These are phyloP conservation scores for Tetrapisispora phaffii DNA, from an alignment of 805 yeast genomes.

Conservation along the genomic window DNA sequence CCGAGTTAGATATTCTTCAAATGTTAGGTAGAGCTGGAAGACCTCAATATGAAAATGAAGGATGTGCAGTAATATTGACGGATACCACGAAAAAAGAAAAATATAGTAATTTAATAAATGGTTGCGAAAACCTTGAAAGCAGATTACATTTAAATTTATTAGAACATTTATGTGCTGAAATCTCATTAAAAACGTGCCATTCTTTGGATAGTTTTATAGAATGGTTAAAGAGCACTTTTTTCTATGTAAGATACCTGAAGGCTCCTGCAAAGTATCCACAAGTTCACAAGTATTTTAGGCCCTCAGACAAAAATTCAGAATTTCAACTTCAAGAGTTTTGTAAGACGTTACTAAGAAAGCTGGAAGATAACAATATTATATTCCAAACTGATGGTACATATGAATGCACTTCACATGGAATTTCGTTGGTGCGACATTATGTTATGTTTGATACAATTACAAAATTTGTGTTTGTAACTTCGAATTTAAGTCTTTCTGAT, in stretches of 20 bases:
- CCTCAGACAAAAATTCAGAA: conserved; percentile 18
- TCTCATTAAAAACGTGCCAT: conserved; percentile 33
- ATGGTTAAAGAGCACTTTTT: conserved; percentile 43
- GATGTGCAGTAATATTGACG: conserved; percentile 42
- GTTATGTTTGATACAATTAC: conserved; percentile 37
- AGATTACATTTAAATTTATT: conserved; percentile 32
- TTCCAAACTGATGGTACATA: conserved; percentile 9
- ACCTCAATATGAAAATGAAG: conserved; percentile 45
- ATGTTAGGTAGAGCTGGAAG: conserved; percentile 63
- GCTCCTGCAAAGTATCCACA: conserved; percentile 34
- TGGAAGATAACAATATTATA: conserved; percentile 29
- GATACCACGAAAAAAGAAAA: conserved; percentile 24
- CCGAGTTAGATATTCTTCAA: conserved; percentile 46
- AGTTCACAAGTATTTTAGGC: conserved; percentile 17
- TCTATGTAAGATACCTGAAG: conserved; percentile 35
- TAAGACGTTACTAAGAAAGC: conserved; percentile 26
- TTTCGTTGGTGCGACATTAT: conserved; percentile 42
- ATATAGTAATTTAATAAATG: conserved; percentile 36
- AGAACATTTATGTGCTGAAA: conserved; percentile 38
- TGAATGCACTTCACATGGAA: conserved; percentile 35
- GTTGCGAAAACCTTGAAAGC: conserved; percentile 40
- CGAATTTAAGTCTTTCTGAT: conserved; percentile 11
- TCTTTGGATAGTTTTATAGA: conserved; percentile 32
- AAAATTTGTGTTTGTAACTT: conserved; percentile 18
- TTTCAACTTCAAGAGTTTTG: conserved; percentile 29